Evolutionary conservation across 1,284 basidiomycete genomes (phyloP).

Genomic region (Megacollybia platyphylla): DNA sequence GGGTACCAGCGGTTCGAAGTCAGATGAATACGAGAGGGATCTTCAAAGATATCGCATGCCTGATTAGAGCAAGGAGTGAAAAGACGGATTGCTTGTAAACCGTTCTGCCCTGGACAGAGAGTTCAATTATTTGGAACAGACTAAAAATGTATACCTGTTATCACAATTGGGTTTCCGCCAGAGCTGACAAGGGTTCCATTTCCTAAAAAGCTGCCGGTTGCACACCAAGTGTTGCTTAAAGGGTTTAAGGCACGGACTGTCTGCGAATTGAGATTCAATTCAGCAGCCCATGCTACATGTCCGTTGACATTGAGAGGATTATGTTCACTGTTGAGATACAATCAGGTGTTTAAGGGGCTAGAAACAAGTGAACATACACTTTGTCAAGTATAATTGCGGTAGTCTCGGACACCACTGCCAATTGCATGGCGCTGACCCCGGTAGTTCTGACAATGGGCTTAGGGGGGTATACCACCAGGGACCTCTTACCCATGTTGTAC

Average conservation of each 20-base stretch:
- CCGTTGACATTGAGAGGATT: constrained; percentile 6
- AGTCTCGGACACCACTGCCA: constrained; percentile 22
- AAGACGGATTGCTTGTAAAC: constrained; percentile 7
- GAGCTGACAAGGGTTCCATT: constrained; percentile 21
- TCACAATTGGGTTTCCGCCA: not conserved
- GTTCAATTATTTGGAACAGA: not conserved
- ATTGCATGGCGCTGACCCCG: constrained; percentile 25
- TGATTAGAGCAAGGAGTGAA: constrained; percentile 8
- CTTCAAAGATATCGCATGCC: constrained; percentile 20
- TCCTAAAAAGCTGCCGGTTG: constrained; percentile 23
- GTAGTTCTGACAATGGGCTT: constrained; percentile 7
- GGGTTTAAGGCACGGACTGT: constrained; percentile 20
- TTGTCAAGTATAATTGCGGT: constrained; percentile 24
- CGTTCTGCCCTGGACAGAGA: constrained; percentile 1
- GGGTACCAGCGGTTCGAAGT: constrained; percentile 24
- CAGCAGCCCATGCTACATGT: constrained; percentile 20
- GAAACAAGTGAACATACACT: constrained; percentile 10
- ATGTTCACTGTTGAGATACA: constrained; percentile 8
- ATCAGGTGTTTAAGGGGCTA: not conserved
- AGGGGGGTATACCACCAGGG: not conserved
- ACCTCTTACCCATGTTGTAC: not conserved
- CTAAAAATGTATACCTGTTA: not conserved
- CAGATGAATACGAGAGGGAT: constrained; percentile 16
- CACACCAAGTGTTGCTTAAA: constrained; percentile 29
- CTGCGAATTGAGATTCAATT: constrained; percentile 20